phyloP scores from a whole-genome alignment of 1,284 basidiomycete genomes.

The Ceratobasidium sp. region DNA sequence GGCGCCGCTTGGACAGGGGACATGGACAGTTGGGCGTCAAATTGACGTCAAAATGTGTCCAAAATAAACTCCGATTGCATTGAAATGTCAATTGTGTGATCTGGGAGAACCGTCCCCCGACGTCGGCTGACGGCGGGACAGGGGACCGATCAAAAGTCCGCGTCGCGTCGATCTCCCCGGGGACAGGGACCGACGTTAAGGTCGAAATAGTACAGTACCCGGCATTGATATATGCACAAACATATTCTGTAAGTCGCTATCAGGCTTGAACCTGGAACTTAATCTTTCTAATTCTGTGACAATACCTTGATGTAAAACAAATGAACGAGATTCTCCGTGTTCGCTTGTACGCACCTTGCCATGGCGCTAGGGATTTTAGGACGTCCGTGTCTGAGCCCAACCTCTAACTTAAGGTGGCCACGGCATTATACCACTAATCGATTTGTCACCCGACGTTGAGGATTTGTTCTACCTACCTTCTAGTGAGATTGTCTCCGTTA shows the following conservation, averaged over 20 bases:
- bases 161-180: no score
- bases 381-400: background rate
- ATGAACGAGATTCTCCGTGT: slow-evolving; percentile 21
- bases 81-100: no score
- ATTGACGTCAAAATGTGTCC: no score
- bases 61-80: no score
- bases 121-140: no score
- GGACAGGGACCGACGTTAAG: no score
- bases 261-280: background rate
- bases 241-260: slow-evolving; percentile 13
- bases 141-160: no score
- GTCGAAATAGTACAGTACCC: no score
- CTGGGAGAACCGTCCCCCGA: no score
- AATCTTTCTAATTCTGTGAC: background rate
- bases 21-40: no score
- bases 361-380: background rate
- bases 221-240: slow-evolving; percentile 51
- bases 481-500: background rate
- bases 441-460: background rate
- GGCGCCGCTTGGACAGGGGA: no score
- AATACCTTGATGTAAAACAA: background rate
- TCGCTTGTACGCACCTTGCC: slow-evolving; percentile 24
- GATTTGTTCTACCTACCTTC: background rate
- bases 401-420: no score
- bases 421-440: background rate